Percentiles rank a stretch among this genome's conserved stretches.
Evolutionary conservation across 352 stramenopile species (phyloP).

Genomic region (Nothophytophthora sp.): DNA sequence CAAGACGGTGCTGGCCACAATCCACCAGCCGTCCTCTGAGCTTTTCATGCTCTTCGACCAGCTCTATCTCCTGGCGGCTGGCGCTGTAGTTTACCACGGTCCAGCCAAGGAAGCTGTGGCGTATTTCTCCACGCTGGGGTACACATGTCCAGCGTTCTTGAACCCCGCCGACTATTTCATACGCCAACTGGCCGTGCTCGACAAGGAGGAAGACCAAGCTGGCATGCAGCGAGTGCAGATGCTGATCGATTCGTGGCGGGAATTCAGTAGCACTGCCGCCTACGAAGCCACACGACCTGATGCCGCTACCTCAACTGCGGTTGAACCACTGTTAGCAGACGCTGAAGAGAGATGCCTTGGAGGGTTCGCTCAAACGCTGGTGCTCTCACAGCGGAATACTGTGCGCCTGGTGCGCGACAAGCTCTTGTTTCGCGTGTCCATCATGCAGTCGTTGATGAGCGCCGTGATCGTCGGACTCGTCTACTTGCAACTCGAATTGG

Average conservation of each 20-base stretch:
- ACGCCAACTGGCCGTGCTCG: conserved; percentile 40
- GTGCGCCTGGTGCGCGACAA: conserved; percentile 34
- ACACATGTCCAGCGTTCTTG: conserved; percentile 35
- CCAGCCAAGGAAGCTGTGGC: conserved; percentile 24
- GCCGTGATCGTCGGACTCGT: conserved; percentile 29
- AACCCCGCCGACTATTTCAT: conserved; percentile 66
- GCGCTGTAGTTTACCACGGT: conserved; percentile 44
- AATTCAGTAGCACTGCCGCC: not conserved
- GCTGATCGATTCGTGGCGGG: conserved; percentile 9
- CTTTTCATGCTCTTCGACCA: conserved; percentile 44
- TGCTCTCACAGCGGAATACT: conserved; percentile 30
- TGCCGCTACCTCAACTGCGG: not conserved
- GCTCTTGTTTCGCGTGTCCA: conserved; percentile 16
- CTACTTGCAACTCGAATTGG: conserved; percentile 28
- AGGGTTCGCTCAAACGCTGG: conserved; percentile 11
- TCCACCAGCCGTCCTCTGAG: conserved; percentile 77
- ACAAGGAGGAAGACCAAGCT: conserved; percentile 17
- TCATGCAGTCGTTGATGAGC: conserved; percentile 23
- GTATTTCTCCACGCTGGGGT: conserved; percentile 42
- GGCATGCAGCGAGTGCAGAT: conserved; percentile 10
- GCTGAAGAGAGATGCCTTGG: conserved; percentile 1
- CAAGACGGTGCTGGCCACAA: conserved; percentile 85
- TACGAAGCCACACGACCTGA: conserved; percentile 3
- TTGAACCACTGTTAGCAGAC: not conserved
- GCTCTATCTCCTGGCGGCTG: conserved; percentile 47